These are phyloP conservation scores for Cymodocea nodosa DNA, from an alignment of 116 monocot genomes.

Conservation along the genomic window DNA sequence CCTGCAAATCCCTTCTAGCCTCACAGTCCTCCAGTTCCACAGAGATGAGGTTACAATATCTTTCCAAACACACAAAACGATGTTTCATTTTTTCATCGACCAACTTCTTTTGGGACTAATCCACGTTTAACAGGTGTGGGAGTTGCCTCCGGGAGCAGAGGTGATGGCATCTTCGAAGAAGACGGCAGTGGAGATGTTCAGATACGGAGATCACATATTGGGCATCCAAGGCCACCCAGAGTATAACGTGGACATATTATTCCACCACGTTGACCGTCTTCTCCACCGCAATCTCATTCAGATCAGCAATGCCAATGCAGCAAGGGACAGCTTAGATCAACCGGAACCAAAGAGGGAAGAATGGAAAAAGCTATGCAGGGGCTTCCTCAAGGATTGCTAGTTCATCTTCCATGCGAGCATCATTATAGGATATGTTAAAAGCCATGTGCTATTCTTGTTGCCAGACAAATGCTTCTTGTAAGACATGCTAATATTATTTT, in stretches of 20 bases:
- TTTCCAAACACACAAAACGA: not conserved
- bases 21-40: conserved; percentile 56
- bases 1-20: conserved; percentile 30
- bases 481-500: no score
- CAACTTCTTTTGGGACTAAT: no score
- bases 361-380: conserved; percentile 41
- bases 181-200: conserved; percentile 70
- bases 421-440: no score
- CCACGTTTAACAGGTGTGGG: conserved; percentile 28
- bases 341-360: conserved; percentile 22
- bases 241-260: conserved; percentile 64
- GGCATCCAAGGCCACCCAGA: conserved; percentile 88
- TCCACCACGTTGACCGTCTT: conserved; percentile 50
- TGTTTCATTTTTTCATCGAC: no score
- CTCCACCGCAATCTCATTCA: conserved; percentile 38
- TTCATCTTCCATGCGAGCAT: no score
- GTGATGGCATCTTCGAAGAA: conserved; percentile 52
- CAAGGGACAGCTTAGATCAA: conserved; percentile 16
- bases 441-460: no score
- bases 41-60: conserved; percentile 43
- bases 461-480: no score
- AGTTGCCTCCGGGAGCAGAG: conserved; percentile 58
- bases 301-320: conserved; percentile 22
- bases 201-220: conserved; percentile 48
- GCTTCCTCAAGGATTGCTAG: conserved; percentile 25